Base-by-base conservation (phyloP, 139 green algal genomes). In the Chlorella sp. region DNA sequence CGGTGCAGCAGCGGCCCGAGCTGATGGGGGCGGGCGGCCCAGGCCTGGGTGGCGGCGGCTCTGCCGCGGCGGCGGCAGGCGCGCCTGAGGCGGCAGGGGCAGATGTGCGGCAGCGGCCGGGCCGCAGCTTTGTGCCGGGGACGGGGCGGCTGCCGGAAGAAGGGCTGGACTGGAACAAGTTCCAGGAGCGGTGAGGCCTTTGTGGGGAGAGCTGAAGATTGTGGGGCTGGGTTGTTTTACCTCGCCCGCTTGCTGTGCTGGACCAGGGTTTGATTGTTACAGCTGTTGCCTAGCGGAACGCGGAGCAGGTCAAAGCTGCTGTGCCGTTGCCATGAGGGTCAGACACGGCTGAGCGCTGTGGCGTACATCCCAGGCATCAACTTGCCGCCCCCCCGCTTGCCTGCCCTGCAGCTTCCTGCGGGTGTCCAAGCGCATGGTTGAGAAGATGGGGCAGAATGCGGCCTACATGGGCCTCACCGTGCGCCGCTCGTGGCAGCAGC, bases 361-460 rank as follows among this genome's bases (percentile, higher is more conserved):
- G n/a, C n/a, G 44, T 51, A 51, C 44, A 51, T 9, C 9, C 44
- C 44, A 38, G n/a, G 64, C 65, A 44, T 34, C n/a, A 34, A 15
- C 17, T 9, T 47, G 68, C 38, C 39, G 21, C 11, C 70, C 55
- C 44, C 3, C 21, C n/a, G 20, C 56, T 36, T 11, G 6, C 15
- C 73, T 15, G 1, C 34, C 25, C 25, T 30, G 60, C 79, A 83
- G 86, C 13, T 90, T 90, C 83, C 36, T 80, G 63, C 80, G 86
- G 34, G 87, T 90, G 5, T 84, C 86, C 0, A 32, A 34, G 74
- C 51, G 57, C 9, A 90, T 85, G 68, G 64, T 90, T 17, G 81
- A 85, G 30, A 85, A 85, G 30, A 90, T 90, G 86, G 68, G 65
- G 13, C 44, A 57, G 17, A 90, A 90, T 76, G 25, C 38, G 23